Percentiles rank a stretch among this genome's conserved stretches.
Evolutionary conservation across 2,329 filamentous ascomycete species (phyloP).

Genomic region (Alternaria conjuncta): DNA sequence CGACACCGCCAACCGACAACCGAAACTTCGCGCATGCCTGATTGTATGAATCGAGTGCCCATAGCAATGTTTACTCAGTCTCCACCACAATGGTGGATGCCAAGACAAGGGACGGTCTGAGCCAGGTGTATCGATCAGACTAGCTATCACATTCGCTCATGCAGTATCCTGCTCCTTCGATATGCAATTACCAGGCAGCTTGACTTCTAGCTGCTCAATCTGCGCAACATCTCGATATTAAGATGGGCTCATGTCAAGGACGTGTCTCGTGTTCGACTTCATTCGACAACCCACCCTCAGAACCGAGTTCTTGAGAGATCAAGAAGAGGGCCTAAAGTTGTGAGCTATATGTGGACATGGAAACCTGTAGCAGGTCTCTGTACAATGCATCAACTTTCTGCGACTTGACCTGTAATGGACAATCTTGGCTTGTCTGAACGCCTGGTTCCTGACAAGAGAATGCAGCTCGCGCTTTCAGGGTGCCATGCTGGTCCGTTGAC

Average conservation of each 20-base stretch:
- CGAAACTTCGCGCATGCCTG: neutral
- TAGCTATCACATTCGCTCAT: neutral
- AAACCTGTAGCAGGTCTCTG: neutral
- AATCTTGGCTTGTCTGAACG: neutral
- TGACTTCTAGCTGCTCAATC: neutral
- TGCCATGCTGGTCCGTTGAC: neutral
- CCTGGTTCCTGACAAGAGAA: neutral
- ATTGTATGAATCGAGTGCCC: neutral
- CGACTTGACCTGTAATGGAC: neutral
- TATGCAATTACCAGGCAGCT: neutral
- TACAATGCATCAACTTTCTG: neutral
- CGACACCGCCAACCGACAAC: neutral
- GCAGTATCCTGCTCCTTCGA: neutral
- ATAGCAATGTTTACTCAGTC: neutral
- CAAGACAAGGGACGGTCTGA: neutral
- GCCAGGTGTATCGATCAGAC: neutral
- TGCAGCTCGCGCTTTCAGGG: neutral
- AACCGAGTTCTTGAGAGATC: neutral
- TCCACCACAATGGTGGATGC: neutral
- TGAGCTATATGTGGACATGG: neutral
- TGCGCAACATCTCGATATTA: neutral
- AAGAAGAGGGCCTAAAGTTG: neutral
- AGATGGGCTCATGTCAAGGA: neutral
- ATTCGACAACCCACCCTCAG: neutral
- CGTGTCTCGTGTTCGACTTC: neutral